Evolutionary conservation across 805 yeast species (phyloP).

Genomic region (Cephaloascus albidus): DNA sequence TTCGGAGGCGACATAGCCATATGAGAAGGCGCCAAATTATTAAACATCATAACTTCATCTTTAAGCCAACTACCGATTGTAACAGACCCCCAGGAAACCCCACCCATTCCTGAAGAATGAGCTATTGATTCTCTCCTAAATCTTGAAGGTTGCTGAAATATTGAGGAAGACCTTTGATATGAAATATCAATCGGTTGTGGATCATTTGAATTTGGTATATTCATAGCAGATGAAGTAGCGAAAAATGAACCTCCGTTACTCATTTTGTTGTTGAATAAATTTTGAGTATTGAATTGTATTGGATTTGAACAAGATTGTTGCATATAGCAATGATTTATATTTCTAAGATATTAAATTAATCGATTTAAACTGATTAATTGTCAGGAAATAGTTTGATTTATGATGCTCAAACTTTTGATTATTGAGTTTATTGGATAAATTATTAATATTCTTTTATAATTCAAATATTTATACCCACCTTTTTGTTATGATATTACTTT

Average conservation of each 20-base stretch:
- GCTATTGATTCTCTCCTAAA: slow-evolving; percentile 87
- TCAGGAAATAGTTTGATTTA: too few species aligned
- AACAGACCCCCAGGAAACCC: slow-evolving; percentile 94
- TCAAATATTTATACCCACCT: too few species aligned
- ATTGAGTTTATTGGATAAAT: too few species aligned
- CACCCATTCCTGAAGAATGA: slow-evolving; percentile 97
- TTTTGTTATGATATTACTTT: too few species aligned
- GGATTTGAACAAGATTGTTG: too few species aligned
- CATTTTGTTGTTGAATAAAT: too few species aligned
- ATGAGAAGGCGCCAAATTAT: slow-evolving; percentile 2
- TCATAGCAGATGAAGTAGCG: slow-evolving; percentile 14
- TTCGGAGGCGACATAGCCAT: slow-evolving; percentile 50
- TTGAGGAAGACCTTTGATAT: slow-evolving; percentile 12
- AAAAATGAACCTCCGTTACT: slow-evolving; percentile 1
- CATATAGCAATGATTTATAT: too few species aligned
- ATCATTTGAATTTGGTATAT: slow-evolving; percentile 15
- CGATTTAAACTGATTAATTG: too few species aligned
- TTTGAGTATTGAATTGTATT: too few species aligned
- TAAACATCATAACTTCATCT: slow-evolving; percentile 74
- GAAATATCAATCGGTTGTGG: slow-evolving; percentile 28
- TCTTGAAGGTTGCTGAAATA: slow-evolving; percentile 22
- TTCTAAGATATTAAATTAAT: too few species aligned
- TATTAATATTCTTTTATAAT: too few species aligned
- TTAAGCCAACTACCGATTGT: slow-evolving; percentile 94
- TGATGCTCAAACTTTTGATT: too few species aligned